A percentile compares a stretch with the other conserved stretches of the same genome.
Conservation (phyloP, 2,329 filamentous ascomycete genomes). For the Diplodia seriata region DNA sequence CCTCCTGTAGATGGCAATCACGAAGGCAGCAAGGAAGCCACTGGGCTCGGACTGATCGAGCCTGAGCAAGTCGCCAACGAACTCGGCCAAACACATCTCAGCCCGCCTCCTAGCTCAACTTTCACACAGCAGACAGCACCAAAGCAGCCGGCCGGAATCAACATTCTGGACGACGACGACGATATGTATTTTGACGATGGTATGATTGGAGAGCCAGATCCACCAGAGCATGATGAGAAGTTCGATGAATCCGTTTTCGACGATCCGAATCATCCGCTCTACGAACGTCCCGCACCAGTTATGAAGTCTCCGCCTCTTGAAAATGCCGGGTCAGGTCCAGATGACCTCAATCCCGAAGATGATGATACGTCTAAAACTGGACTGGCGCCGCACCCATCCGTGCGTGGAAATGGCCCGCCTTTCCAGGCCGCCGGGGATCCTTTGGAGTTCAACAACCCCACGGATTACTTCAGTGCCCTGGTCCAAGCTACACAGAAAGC, state of each 20-base stretch:
- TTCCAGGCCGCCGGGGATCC: slow-evolving; percentile 43
- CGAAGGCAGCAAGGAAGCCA: slow-evolving; percentile 27
- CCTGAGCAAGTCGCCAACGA: slow-evolving; percentile 31
- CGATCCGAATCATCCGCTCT: slow-evolving; percentile 52
- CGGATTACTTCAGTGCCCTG: slow-evolving; percentile 82
- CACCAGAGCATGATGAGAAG: slow-evolving; percentile 56
- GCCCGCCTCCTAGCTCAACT: slow-evolving; percentile 31
- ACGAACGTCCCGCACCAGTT: slow-evolving; percentile 55
- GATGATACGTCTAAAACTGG: not conserved
- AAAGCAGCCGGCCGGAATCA: slow-evolving; percentile 16
- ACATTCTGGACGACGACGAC: slow-evolving; percentile 44
- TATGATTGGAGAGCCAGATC: slow-evolving; percentile 60
- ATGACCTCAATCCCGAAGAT: slow-evolving; percentile 4
- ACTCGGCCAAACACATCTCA: slow-evolving; percentile 29
- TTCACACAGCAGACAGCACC: slow-evolving; percentile 26
- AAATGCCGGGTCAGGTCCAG: not conserved
- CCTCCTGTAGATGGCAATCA: slow-evolving; percentile 12
- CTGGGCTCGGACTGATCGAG: slow-evolving; percentile 38
- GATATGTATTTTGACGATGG: slow-evolving; percentile 76
- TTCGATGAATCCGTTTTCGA: slow-evolving; percentile 81
- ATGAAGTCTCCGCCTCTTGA: slow-evolving; percentile 1
- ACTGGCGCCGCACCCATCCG: slow-evolving; percentile 27
- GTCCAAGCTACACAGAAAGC: slow-evolving; percentile 82
- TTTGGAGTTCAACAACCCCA: slow-evolving; percentile 59
- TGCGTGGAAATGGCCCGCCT: slow-evolving; percentile 40